phyloP scores from a whole-genome alignment of 2,329 filamentous ascomycete genomes.

The Paecilomyces dactylethromorphus region DNA sequence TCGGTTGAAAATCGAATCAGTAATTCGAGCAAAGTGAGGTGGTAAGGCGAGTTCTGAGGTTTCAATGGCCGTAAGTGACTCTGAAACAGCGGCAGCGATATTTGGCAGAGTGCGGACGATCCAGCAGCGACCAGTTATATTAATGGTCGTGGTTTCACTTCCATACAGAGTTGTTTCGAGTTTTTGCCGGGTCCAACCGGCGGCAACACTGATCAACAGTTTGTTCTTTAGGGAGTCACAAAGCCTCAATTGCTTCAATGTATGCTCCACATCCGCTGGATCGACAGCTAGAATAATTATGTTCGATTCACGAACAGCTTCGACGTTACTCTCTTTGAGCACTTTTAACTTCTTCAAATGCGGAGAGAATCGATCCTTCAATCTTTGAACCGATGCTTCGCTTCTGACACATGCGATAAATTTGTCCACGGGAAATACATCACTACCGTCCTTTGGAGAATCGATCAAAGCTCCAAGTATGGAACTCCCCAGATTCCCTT shows the following conservation, averaged over 20 bases:
- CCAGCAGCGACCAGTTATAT: not conserved
- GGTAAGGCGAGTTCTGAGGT: not conserved
- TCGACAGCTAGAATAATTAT: not conserved
- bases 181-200: not conserved
- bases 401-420: not conserved
- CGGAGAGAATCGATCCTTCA: not conserved
- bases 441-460: not conserved
- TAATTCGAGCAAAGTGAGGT: not conserved
- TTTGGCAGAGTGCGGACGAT: constrained; percentile 3
- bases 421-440: not conserved
- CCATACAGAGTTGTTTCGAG: not conserved
- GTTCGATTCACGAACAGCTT: not conserved
- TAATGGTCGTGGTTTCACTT: not conserved
- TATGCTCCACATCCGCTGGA: not conserved
- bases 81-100: constrained; percentile 1
- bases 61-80: constrained; percentile 1
- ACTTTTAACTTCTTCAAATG: not conserved
- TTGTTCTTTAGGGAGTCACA: not conserved
- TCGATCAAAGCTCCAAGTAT: not conserved
- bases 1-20: not conserved
- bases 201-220: not conserved
- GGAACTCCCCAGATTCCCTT: not conserved
- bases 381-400: not conserved
- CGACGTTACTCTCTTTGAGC: not conserved
- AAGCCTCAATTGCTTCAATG: not conserved